Evolutionary conservation across 116 monocot species (phyloP).

Genomic region (Iris pallida): DNA sequence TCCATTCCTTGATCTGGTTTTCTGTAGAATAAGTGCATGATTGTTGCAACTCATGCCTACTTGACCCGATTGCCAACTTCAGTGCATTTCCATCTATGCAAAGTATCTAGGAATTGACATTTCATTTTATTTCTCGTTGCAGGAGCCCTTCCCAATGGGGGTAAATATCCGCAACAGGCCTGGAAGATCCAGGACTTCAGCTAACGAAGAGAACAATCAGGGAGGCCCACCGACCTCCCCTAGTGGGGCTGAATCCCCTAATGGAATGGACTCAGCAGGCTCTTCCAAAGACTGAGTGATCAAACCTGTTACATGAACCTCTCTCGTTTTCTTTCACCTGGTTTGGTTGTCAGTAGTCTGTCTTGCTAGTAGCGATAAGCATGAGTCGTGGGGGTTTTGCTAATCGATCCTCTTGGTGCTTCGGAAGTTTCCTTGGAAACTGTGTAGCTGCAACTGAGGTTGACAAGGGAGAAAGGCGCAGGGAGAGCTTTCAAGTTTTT

Average conservation of each 20-base stretch:
- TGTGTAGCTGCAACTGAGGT: neutral
- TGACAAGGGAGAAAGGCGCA: constrained; percentile 7
- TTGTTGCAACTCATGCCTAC: neutral
- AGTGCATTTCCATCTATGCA: neutral
- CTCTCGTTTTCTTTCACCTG: neutral
- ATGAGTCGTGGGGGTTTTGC: neutral
- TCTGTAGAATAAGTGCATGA: neutral
- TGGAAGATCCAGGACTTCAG: constrained; percentile 34
- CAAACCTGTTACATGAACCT: constrained; percentile 1
- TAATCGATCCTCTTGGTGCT: neutral
- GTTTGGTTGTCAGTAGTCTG: neutral
- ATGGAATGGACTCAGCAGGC: constrained; percentile 16
- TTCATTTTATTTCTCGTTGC: constrained; percentile 8
- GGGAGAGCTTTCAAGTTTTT: constrained; percentile 38
- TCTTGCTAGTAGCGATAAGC: neutral
- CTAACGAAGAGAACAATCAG: constrained; percentile 47
- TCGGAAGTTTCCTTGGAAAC: constrained; percentile 14
- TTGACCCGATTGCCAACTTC: neutral
- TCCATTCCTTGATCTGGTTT: neutral
- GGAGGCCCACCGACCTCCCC: constrained; percentile 20
- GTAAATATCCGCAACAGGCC: constrained; percentile 66
- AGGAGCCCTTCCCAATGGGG: constrained; percentile 98
- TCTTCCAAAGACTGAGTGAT: constrained; percentile 37
- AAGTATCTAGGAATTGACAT: neutral
- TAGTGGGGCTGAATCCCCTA: constrained; percentile 21